Conservation (phyloP, 768 basidiomycete genomes). For the Hygrocybe punicea region DNA sequence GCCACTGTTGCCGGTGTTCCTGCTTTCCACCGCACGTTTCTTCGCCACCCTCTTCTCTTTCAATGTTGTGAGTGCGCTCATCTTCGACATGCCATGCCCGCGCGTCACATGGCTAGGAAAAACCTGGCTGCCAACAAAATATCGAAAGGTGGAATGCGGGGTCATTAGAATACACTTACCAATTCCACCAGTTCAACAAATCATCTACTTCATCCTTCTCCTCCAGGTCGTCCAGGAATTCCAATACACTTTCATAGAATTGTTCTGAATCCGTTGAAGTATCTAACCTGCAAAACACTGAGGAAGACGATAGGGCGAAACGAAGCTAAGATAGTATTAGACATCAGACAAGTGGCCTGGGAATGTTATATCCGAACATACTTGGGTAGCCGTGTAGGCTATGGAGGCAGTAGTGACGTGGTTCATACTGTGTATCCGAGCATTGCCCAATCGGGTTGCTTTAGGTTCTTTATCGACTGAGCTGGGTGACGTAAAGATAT, state of each 20-base stretch:
- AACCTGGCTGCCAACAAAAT: not conserved
- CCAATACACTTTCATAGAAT: conserved; percentile 21
- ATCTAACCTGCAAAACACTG: conserved; percentile 19
- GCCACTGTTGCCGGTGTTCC: too few species aligned
- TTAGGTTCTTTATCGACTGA: not conserved
- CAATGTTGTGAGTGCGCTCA: not conserved
- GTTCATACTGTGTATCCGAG: not conserved
- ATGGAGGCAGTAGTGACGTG: not conserved
- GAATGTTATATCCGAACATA: not conserved
- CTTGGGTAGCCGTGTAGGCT: not conserved
- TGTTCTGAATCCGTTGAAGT: conserved; percentile 20
- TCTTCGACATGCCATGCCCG: not conserved
- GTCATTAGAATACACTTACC: conserved; percentile 4
- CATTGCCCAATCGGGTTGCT: not conserved
- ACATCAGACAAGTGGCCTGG: not conserved
- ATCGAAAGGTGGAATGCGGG: not conserved
- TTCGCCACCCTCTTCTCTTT: not conserved
- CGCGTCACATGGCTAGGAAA: not conserved
- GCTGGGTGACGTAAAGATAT: not conserved
- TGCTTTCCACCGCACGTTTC: too few species aligned
- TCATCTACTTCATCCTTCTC: conserved; percentile 17
- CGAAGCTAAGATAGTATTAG: not conserved
- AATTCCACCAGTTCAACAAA: conserved; percentile 17
- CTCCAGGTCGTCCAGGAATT: conserved; percentile 17
- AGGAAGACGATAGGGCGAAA: conserved; percentile 17